Evolutionary conservation across 2,329 filamentous ascomycete species (phyloP).

Genomic region (Sporothrix euskadiensis): DNA sequence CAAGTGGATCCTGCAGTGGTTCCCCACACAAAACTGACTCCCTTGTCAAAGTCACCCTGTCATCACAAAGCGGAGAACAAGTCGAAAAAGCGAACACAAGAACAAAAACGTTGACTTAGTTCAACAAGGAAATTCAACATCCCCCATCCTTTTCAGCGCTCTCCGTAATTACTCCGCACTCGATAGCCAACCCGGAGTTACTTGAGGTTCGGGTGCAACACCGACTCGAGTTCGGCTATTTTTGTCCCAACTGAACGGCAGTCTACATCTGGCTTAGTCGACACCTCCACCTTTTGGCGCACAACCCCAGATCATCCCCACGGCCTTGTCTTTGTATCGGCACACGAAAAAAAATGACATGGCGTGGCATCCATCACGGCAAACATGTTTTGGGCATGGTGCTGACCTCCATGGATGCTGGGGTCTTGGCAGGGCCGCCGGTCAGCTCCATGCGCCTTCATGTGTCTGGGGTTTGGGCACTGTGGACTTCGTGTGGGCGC

Average conservation of each 20-base stretch:
- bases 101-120: background rate
- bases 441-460: background rate
- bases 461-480: slow-evolving; percentile 2
- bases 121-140: background rate
- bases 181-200: background rate
- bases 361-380: slow-evolving; percentile 4
- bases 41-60: background rate
- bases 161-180: background rate
- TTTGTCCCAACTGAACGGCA: background rate
- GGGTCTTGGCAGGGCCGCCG: background rate
- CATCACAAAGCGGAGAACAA: slow-evolving; percentile 7
- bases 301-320: background rate
- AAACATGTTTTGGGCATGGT: background rate
- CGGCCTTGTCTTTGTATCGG: background rate
- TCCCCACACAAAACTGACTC: background rate
- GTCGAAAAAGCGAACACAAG: background rate
- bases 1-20: background rate
- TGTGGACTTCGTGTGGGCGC: background rate
- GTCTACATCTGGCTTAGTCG: background rate
- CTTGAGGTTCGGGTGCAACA: background rate
- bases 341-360: background rate
- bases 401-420: background rate
- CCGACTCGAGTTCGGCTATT: background rate
- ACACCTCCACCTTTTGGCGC: background rate
- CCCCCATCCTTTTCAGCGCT: background rate